Percentiles rank a stretch among this genome's conserved stretches.
phyloP scores from a whole-genome alignment of 495 filamentous ascomycete genomes.

The Aspergillus ostianus region DNA sequence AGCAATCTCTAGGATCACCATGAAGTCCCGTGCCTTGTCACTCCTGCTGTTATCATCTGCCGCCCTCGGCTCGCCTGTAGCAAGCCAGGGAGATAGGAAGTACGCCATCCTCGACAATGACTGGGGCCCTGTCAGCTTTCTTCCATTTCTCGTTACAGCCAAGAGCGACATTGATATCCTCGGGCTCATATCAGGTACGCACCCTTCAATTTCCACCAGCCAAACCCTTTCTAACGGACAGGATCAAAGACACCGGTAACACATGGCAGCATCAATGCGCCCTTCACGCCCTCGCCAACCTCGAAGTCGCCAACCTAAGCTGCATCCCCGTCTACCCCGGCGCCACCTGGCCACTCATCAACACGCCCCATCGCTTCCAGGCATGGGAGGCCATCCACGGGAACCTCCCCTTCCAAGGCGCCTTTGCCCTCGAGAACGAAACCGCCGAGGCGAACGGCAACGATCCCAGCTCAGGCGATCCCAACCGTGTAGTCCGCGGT shows the following conservation, averaged over 20 bases:
- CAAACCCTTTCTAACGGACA: not conserved
- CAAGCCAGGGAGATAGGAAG: conserved; percentile 15
- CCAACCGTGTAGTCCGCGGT: conserved; percentile 29
- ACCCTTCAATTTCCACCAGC: not conserved
- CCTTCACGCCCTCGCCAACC: conserved; percentile 30
- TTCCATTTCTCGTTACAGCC: conserved; percentile 31
- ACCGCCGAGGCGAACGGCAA: conserved; percentile 27
- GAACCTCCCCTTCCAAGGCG: conserved; percentile 34
- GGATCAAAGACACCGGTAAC: conserved; percentile 28
- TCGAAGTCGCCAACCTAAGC: conserved; percentile 31
- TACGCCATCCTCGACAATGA: conserved; percentile 37
- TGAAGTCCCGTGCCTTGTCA: no score
- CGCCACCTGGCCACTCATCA: conserved; percentile 33
- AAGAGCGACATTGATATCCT: conserved; percentile 30
- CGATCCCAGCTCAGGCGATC: conserved; percentile 33
- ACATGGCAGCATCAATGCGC: conserved; percentile 32
- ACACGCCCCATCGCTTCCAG: conserved; percentile 31
- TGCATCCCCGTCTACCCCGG: conserved; percentile 36
- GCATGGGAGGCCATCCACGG: conserved; percentile 35
- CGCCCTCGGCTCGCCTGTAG: not conserved
- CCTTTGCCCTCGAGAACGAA: conserved; percentile 31
- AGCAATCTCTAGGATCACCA: no score
- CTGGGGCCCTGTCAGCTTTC: conserved; percentile 32
- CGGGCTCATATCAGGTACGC: conserved; percentile 26
- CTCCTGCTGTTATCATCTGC: not conserved